phyloP scores from a whole-genome alignment of 129 eudicot species.

The Pseudognaphalium luteoalbum region DNA sequence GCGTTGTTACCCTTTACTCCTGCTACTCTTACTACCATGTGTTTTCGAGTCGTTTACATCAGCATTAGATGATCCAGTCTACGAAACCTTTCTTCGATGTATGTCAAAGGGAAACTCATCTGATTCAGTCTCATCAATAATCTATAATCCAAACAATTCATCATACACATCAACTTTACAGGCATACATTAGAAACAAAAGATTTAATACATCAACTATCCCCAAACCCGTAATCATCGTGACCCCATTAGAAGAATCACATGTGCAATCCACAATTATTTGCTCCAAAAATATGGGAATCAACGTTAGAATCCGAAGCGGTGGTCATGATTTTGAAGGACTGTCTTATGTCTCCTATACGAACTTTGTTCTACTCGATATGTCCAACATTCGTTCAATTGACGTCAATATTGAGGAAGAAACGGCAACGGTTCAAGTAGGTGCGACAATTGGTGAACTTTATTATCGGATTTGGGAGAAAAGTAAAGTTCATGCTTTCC shows the following conservation, averaged over 20 bases:
- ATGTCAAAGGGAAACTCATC: conserved; percentile 26
- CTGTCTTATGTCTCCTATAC: conserved; percentile 40
- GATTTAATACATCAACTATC: conserved; percentile 30
- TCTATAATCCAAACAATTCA: conserved; percentile 31
- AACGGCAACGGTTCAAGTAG: conserved; percentile 44
- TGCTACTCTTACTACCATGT: conserved; percentile 10
- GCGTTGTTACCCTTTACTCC: neutral
- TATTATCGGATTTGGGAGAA: conserved; percentile 38
- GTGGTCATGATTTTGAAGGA: conserved; percentile 56
- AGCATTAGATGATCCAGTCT: neutral
- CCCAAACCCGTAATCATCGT: conserved; percentile 36
- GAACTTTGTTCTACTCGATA: conserved; percentile 41
- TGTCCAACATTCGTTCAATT: conserved; percentile 40
- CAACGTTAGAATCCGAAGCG: conserved; percentile 38
- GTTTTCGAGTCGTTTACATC: neutral
- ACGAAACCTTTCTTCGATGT: conserved; percentile 19
- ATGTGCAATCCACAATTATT: conserved; percentile 31
- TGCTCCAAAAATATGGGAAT: conserved; percentile 35
- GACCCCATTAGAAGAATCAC: conserved; percentile 33
- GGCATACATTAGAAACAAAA: conserved; percentile 35
- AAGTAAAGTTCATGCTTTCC: conserved; percentile 41
- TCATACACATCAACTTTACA: conserved; percentile 34
- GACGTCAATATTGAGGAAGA: conserved; percentile 29
- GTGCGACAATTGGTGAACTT: conserved; percentile 48
- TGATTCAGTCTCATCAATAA: conserved; percentile 19